Evolutionary conservation across 2,329 filamentous ascomycete genomes (phyloP).

Genomic region (Blastomyces percursus): DNA sequence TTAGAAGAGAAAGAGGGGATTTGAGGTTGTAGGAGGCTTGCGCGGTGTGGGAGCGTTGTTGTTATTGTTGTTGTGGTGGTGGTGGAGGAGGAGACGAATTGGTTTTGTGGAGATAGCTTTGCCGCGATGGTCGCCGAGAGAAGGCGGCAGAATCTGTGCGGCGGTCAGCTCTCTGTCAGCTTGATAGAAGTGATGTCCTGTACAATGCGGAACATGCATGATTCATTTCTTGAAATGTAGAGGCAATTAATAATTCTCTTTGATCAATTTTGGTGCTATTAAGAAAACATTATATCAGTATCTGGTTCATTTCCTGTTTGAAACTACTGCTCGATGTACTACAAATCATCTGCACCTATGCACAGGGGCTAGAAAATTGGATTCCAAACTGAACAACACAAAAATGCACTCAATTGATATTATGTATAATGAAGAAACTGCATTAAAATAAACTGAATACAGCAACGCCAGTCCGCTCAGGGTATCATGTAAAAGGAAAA

Average conservation of each 20-base stretch:
- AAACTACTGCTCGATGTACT: background rate
- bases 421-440: background rate
- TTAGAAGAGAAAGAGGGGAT: conserved; percentile 6
- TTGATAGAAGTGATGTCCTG: background rate
- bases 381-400: background rate
- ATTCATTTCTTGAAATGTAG: background rate
- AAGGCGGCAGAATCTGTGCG: background rate
- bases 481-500: background rate
- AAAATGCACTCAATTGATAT: background rate
- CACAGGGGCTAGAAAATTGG: background rate
- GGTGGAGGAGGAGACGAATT: background rate
- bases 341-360: background rate
- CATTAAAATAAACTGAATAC: background rate
- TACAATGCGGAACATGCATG: background rate
- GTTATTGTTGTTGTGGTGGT: background rate
- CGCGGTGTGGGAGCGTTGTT: background rate
- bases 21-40: conserved; percentile 13
- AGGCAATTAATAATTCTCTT: background rate
- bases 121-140: background rate
- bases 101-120: conserved; percentile 2
- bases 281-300: background rate
- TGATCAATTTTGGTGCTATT: background rate
- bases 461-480: background rate
- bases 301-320: background rate
- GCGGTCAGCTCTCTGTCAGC: background rate